Percentiles rank a stretch among this genome's conserved stretches.
Conservation (phyloP, 2,329 filamentous ascomycete genomes). For the Rhinocladiella similis region DNA sequence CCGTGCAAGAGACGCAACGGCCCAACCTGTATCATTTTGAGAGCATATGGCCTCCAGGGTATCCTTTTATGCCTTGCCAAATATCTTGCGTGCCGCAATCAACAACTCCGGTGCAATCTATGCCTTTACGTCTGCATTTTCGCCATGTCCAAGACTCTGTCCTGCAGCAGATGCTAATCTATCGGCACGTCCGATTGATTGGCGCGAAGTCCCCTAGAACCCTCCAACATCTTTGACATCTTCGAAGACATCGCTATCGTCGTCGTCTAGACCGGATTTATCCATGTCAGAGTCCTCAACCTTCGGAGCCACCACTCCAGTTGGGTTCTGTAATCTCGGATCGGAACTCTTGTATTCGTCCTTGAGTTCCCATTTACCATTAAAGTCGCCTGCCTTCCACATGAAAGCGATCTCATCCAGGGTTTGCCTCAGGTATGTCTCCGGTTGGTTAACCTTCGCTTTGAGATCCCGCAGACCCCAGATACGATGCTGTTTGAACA, state of each 20-base stretch:
- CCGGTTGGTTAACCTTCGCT: slow-evolving; percentile 76
- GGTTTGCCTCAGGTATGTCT: slow-evolving; percentile 85
- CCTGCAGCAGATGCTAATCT: not conserved
- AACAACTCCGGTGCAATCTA: no score
- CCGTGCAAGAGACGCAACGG: no score
- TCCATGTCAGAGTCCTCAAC: slow-evolving; percentile 29
- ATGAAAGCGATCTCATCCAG: slow-evolving; percentile 54
- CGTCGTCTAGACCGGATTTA: slow-evolving; percentile 27
- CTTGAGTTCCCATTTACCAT: slow-evolving; percentile 35
- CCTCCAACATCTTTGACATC: slow-evolving; percentile 17
- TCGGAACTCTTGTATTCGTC: slow-evolving; percentile 35
- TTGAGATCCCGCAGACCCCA: slow-evolving; percentile 93
- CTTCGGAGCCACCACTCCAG: slow-evolving; percentile 25
- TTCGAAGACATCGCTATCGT: slow-evolving; percentile 28
- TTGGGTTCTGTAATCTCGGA: slow-evolving; percentile 30
- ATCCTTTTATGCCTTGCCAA: not conserved
- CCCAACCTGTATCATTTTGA: not conserved
- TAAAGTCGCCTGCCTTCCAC: slow-evolving; percentile 30
- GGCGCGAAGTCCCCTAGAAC: no score
- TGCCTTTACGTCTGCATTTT: not conserved
- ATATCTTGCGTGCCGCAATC: no score
- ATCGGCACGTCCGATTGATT: no score
- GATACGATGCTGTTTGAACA: slow-evolving; percentile 83
- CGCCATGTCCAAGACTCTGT: not conserved
- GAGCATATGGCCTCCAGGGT: not conserved